phyloP scores from a whole-genome alignment of 2,329 filamentous ascomycete species.

The Fusarium hainanense region DNA sequence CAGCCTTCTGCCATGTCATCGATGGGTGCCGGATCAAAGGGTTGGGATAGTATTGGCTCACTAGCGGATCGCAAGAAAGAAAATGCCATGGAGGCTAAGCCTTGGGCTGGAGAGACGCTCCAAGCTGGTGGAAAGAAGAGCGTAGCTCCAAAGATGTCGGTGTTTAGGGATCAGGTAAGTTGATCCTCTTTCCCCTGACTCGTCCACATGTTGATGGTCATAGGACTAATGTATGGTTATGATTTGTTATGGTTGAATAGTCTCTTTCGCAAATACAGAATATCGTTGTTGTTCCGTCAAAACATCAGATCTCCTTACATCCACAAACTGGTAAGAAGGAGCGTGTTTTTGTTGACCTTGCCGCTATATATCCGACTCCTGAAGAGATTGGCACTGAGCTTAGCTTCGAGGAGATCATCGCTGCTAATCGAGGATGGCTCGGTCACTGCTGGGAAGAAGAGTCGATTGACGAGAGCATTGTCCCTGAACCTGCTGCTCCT shows the following conservation, averaged over 20 bases:
- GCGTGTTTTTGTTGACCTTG: conserved; percentile 86
- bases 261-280: conserved; percentile 71
- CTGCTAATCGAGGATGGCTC: conserved; percentile 77
- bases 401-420: conserved; percentile 93
- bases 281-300: conserved; percentile 75
- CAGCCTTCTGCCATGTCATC: conserved; percentile 67
- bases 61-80: conserved; percentile 93
- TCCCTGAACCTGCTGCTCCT: conserved; percentile 44
- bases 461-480: conserved; percentile 49
- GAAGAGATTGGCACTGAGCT: conserved; percentile 78
- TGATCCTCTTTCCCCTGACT: conserved; percentile 51
- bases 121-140: conserved; percentile 87
- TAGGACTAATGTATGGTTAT: conserved; percentile 88
- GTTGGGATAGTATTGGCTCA: conserved; percentile 93
- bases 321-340: conserved; percentile 85
- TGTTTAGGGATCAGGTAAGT: conserved; percentile 94
- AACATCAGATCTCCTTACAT: conserved; percentile 84
- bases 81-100: conserved; percentile 85
- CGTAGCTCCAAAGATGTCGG: conserved; percentile 79
- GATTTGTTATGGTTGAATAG: conserved; percentile 61
- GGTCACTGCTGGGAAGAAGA: conserved; percentile 67
- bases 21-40: conserved; percentile 68
- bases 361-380: conserved; percentile 83
- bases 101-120: conserved; percentile 92
- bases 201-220: conserved; percentile 83